A percentile compares a stretch with the other conserved stretches of the same genome.
Conservation (phyloP, 352 stramenopile genomes). For the Globisporangium acanthophoron region DNA sequence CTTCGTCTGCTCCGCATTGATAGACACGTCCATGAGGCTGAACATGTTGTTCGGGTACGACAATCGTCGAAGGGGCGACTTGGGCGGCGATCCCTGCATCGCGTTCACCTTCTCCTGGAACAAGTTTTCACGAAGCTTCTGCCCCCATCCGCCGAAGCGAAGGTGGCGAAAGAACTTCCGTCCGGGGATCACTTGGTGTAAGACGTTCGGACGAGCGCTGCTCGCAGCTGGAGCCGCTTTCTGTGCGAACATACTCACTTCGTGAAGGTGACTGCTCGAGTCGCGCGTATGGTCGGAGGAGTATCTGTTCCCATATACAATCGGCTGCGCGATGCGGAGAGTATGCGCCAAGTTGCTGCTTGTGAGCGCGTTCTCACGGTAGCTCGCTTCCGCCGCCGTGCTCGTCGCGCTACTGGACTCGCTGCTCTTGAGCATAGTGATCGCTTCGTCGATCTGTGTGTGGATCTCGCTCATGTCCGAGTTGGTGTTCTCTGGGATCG, state of each 20-base stretch:
- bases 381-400: not conserved
- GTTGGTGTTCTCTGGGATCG: constrained; percentile 4
- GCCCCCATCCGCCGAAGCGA: constrained; percentile 1
- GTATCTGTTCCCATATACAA: constrained; percentile 1
- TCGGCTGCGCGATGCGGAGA: constrained; percentile 13
- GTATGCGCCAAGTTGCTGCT: constrained; percentile 1
- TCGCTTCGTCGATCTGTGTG: constrained; percentile 8
- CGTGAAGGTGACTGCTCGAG: not conserved
- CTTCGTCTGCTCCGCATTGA: not conserved
- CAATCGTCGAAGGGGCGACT: constrained; percentile 5
- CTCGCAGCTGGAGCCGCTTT: not conserved
- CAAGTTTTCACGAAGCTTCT: not conserved
- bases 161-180: not conserved
- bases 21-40: not conserved
- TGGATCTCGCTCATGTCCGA: constrained; percentile 5
- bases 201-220: not conserved
- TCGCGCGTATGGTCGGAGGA: not conserved
- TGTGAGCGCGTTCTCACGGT: not conserved
- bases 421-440: constrained; percentile 3
- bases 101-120: constrained; percentile 2
- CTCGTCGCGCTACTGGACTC: not conserved
- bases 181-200: constrained; percentile 4
- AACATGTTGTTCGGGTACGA: constrained; percentile 9
- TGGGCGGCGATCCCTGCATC: constrained; percentile 9
- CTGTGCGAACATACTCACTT: not conserved